Percentiles rank a stretch among this genome's conserved stretches.
phyloP scores from a whole-genome alignment of 2,329 filamentous ascomycete genomes.

The Aspergillus clavatus region DNA sequence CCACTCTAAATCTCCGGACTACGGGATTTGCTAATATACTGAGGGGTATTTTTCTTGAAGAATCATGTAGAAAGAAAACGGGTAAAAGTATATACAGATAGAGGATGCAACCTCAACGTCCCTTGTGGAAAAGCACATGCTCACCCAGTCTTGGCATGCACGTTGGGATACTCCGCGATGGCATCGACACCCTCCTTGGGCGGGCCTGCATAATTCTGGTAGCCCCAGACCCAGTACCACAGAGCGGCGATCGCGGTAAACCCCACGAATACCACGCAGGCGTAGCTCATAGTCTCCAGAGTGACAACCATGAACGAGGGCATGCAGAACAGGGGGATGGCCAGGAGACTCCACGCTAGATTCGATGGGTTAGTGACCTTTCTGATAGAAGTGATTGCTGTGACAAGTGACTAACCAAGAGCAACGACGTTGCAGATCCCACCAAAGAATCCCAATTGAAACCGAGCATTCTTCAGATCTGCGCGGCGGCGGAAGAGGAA shows the following conservation, averaged over 20 bases:
- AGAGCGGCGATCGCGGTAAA: constrained; percentile 56
- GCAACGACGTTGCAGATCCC: constrained; percentile 59
- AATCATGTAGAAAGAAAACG: too few species aligned
- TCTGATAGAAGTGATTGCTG: too few species aligned
- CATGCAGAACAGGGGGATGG: constrained; percentile 63
- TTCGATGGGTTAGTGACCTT: constrained; percentile 8
- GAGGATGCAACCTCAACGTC: too few species aligned
- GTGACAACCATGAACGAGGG: constrained; percentile 55
- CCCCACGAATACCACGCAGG: constrained; percentile 66
- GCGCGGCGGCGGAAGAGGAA: constrained; percentile 54
- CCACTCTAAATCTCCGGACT: too few species aligned
- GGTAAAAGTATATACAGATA: not conserved
- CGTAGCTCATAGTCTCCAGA: constrained; percentile 63
- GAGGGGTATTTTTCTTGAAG: too few species aligned
- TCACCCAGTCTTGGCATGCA: not conserved
- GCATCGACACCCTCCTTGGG: constrained; percentile 22
- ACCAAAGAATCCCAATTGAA: constrained; percentile 58
- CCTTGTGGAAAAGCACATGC: not conserved
- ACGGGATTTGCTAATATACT: too few species aligned
- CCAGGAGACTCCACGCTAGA: constrained; percentile 58
- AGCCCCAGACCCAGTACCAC: constrained; percentile 68
- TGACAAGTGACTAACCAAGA: constrained; percentile 51
- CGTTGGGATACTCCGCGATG: not conserved
- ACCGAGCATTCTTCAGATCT: constrained; percentile 44
- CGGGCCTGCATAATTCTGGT: constrained; percentile 49